Base-by-base conservation (phyloP, 164 flowering plant species). In the Chimonanthus salicifolius region DNA sequence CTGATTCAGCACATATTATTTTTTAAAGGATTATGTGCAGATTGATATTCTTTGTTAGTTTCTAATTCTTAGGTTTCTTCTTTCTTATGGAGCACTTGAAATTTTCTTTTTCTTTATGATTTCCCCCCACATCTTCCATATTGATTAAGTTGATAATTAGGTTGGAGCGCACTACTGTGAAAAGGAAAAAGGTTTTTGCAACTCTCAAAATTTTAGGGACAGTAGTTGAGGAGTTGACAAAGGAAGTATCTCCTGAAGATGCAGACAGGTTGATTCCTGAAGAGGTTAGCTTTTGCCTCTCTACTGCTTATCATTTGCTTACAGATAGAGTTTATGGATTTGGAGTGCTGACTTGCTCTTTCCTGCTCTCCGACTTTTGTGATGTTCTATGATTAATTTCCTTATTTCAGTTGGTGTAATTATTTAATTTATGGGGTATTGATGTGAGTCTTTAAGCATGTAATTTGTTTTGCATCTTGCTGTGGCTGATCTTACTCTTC, bases 161-260 rank as follows among this genome's bases (percentile, higher is more conserved):
- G 85, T 79, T 95, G 88, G 97, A 95, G 80, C 89, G 90, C 46
- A 95, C 86, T 80, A 92, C 90, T 67, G 85, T 90, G 64, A 87
- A 83, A 82, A 84, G 99, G 82, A 93, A 87, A 84, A 87, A 80
- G 78, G 87, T 92, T 71, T 93, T 91, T 78, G 98, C 92, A 49
- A 93, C 94, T 51, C 84, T 95, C 44, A 93, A 87, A 80, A 88
- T 95, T 74, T 74, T 95, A 70, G 93, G 96, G 20, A 84, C 77
- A 44, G 98, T 95, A 48, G 75, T 95, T 69, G 94, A 85, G 81
- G 89, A 93, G 77, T 83, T 95, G 67, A 82, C 82, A 9, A 73
- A 85, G 81, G 96, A 90, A 50, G 79, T 84, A 45, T 83, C 91
- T 63, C 85, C 88, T 64, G 94, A 88, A 75, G 94, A 84, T 67